Base-by-base conservation (phyloP, 1,139 yeast species). In the Zygosaccharomyces pseudobailii region DNA sequence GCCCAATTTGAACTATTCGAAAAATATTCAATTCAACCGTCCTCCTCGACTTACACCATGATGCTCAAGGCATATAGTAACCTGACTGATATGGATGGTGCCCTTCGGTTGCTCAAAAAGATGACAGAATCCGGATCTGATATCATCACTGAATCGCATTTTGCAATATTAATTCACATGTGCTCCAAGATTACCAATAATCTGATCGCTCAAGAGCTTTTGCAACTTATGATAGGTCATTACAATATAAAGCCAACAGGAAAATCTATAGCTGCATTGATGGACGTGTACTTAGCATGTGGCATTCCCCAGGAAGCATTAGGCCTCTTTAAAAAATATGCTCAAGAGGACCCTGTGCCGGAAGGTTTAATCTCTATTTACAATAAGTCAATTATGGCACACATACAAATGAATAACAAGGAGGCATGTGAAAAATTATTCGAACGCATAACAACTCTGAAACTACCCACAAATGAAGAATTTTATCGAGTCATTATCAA, bases 51-150 rank as follows among this genome's bases (percentile, higher is more conserved):
- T 0, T 75, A 75, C 50, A 65, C 71, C 3, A 59, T 74, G 9
- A 64, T 79, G 56, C 63, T 80, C 35, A 61, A 65, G 23, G 66
- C 71, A 0, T 63, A 72, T 40, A 64, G 75, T n/a, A 69, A 69
- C 13, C 53, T 71, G 3, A 64, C 68, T 38, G 72, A 74, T 48
- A 55, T 71, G 17, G 61, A 62, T 3, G 62, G 68, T 3, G 74
- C 79, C 0, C 62, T 79, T 53, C 61, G 61, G n/a, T 63, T 76
- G 13, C 58, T 82, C 31, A 66, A 70, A 25, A 62, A 61, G n/a
- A 61, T 78, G 45, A 51, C 64, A 24, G 46, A 54, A 31, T 45
- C 37, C 28, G 44, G 43, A 41, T 28, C 41, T 51, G 49, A 44
- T 55, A 47, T 50, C 45, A 35, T 55, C 22, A 41, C 55, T 42